Percentiles rank a stretch among this genome's conserved stretches.
Conservation (phyloP, 306 rosid species). For the Canavalia gladiata region DNA sequence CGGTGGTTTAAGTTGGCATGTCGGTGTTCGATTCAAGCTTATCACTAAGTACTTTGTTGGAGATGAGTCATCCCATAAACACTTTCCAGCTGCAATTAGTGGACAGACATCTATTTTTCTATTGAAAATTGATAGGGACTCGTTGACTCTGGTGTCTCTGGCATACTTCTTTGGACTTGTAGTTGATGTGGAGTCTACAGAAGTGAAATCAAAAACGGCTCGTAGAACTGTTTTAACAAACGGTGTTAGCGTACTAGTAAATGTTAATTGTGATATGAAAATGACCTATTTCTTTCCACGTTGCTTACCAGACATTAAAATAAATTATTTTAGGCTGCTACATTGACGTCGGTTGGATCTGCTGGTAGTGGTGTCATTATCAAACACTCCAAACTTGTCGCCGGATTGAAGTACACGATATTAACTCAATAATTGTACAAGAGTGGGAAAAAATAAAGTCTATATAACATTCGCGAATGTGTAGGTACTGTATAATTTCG, state of each 20-base stretch:
- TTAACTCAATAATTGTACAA: neutral
- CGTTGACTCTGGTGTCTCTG: neutral
- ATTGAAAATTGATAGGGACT: neutral
- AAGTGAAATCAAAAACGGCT: conserved; percentile 13
- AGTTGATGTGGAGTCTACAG: neutral
- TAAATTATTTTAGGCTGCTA: conserved; percentile 1
- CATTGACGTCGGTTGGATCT: neutral
- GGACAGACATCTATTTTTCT: neutral
- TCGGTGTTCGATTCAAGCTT: neutral
- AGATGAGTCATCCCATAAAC: conserved; percentile 42
- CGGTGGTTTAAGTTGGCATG: conserved; percentile 37
- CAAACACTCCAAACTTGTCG: conserved; percentile 4
- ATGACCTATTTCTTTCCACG: neutral
- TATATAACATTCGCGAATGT: too few species aligned
- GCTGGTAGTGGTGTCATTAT: conserved; percentile 25
- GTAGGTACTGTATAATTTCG: neutral
- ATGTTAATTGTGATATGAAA: neutral
- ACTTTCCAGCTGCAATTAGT: conserved; percentile 16
- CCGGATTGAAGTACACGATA: neutral
- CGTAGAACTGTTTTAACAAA: neutral
- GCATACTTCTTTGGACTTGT: conserved; percentile 9
- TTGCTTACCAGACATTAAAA: neutral
- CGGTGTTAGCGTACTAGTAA: neutral
- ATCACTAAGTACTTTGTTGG: conserved; percentile 39
- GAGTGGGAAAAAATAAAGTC: neutral